Conservation (phyloP, 805 yeast genomes). For the Metschnikowia drakensbergensis region DNA sequence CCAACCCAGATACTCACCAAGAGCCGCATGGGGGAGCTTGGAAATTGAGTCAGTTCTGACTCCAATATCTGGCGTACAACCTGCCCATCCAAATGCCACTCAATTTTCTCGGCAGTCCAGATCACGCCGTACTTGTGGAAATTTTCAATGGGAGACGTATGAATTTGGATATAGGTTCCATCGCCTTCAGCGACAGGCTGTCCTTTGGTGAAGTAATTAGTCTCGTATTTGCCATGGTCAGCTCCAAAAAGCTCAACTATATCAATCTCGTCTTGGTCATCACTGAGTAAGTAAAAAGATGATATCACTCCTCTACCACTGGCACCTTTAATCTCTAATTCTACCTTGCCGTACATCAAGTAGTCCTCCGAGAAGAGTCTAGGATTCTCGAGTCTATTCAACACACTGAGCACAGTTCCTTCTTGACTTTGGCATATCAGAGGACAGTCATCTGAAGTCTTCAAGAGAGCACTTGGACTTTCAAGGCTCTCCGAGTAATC, state of each 20-base stretch:
- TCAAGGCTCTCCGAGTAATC: slow-evolving; percentile 7
- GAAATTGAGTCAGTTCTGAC: slow-evolving; percentile 22
- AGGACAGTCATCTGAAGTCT: slow-evolving; percentile 9
- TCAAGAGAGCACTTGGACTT: slow-evolving; percentile 13
- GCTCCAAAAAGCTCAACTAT: slow-evolving; percentile 39
- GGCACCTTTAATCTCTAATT: slow-evolving; percentile 32
- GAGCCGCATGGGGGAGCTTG: slow-evolving; percentile 35
- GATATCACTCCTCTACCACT: slow-evolving; percentile 36
- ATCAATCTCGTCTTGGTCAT: slow-evolving; percentile 42
- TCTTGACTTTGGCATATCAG: slow-evolving; percentile 6
- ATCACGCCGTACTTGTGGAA: slow-evolving; percentile 32
- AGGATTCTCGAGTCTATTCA: slow-evolving; percentile 28
- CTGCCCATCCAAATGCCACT: slow-evolving; percentile 29
- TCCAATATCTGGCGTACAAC: slow-evolving; percentile 24
- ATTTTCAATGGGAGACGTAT: slow-evolving; percentile 22
- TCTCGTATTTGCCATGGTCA: slow-evolving; percentile 27
- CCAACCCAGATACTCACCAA: slow-evolving; percentile 42
- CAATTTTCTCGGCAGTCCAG: slow-evolving; percentile 33
- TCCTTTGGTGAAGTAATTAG: slow-evolving; percentile 41
- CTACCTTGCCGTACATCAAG: slow-evolving; percentile 36
- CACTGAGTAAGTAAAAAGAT: slow-evolving; percentile 39
- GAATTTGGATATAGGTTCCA: slow-evolving; percentile 30
- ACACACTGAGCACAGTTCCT: slow-evolving; percentile 12
- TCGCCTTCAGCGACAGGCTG: slow-evolving; percentile 33
- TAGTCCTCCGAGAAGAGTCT: slow-evolving; percentile 27